Conservation (phyloP, 1,284 basidiomycete species). For the Trichosporon ovoides region DNA sequence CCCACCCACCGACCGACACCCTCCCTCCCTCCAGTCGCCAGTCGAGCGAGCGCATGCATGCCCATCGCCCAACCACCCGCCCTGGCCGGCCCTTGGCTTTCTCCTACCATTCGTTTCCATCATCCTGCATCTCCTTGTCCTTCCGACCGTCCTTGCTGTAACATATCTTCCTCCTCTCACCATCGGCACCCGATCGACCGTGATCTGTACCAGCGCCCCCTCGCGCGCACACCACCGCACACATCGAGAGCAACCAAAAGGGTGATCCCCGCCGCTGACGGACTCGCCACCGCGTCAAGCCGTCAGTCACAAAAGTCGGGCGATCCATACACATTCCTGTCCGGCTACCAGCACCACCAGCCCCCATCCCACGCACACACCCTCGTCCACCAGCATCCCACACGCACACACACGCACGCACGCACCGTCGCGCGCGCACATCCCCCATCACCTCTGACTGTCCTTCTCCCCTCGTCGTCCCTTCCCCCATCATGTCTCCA, state of each 20-base stretch:
- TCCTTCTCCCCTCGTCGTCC: background rate
- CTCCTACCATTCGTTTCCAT: conserved; percentile 4
- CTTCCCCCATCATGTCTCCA: background rate
- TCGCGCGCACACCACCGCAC: background rate
- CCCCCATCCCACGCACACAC: background rate
- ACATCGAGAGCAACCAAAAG: background rate
- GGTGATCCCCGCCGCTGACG: background rate
- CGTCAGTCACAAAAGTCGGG: background rate
- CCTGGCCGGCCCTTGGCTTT: background rate
- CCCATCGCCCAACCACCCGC: too few relatives aligned
- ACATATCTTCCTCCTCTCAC: background rate
- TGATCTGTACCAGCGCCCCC: background rate
- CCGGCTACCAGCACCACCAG: conserved; percentile 2
- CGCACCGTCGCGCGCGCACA: background rate
- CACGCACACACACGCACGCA: background rate
- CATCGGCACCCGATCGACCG: background rate
- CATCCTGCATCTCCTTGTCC: background rate
- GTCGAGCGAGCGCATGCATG: too few relatives aligned
- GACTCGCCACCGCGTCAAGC: background rate
- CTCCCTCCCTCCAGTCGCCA: background rate
- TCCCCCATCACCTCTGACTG: background rate
- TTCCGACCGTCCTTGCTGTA: background rate
- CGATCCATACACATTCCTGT: background rate
- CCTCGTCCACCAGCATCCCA: background rate
- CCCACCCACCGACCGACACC: background rate